These are phyloP conservation scores for Ustulina deusta DNA, from an alignment of 2,329 filamentous ascomycete genomes.

Conservation along the genomic window DNA sequence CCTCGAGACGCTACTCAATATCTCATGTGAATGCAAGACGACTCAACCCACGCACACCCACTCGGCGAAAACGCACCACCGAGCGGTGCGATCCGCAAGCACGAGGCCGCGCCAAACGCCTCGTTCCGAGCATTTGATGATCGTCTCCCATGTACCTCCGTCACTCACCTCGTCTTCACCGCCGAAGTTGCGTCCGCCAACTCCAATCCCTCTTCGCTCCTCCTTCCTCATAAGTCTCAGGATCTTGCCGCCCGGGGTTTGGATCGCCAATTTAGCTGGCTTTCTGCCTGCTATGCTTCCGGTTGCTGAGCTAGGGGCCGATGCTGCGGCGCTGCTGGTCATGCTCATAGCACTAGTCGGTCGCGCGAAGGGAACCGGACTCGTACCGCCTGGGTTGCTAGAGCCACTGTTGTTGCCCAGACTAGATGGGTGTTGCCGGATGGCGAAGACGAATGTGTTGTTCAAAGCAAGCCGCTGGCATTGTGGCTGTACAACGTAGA, in stretches of 20 bases:
- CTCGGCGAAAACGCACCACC: slow-evolving; percentile 94
- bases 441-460: slow-evolving; percentile 97
- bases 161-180: slow-evolving; percentile 71
- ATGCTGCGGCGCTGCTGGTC: slow-evolving; percentile 67
- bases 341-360: slow-evolving; percentile 75
- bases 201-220: slow-evolving; percentile 63
- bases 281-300: slow-evolving; percentile 73
- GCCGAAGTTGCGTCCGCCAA: slow-evolving; percentile 59
- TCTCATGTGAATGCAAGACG: slow-evolving; percentile 2
- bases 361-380: slow-evolving; percentile 71
- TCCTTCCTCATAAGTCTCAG: slow-evolving; percentile 86
- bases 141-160: slow-evolving; percentile 86
- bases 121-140: slow-evolving; percentile 87
- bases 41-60: slow-evolving; percentile 70
- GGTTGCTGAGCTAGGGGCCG: slow-evolving; percentile 66
- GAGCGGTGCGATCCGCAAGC: slow-evolving; percentile 82
- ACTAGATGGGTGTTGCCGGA: slow-evolving; percentile 86
- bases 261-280: slow-evolving; percentile 94
- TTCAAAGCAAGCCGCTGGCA: slow-evolving; percentile 89
- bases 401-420: slow-evolving; percentile 52
- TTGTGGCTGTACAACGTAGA: slow-evolving; percentile 97
- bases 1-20: background rate
- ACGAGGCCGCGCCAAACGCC: slow-evolving; percentile 86
- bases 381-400: slow-evolving; percentile 61
- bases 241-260: slow-evolving; percentile 94